A percentile compares a stretch with the other conserved stretches of the same genome.
Conservation (phyloP, 805 yeast genomes). For the Clavispora santaluciae region DNA sequence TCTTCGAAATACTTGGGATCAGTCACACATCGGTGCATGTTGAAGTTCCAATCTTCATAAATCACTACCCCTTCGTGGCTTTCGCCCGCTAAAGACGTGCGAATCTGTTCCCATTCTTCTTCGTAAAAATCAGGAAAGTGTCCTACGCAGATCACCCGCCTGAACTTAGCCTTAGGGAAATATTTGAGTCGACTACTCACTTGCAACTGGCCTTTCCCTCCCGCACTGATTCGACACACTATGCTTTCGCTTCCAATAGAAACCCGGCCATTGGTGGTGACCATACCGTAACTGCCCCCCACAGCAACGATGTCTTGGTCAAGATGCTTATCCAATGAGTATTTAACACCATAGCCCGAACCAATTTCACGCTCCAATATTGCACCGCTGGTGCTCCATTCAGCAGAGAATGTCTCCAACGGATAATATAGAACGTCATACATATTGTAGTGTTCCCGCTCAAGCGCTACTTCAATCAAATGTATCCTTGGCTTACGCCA, state of each 20-base stretch:
- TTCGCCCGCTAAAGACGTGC: conserved; percentile 8
- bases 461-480: not conserved
- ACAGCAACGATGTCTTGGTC: not conserved
- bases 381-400: conserved; percentile 1
- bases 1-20: conserved; percentile 9
- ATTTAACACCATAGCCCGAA: not conserved
- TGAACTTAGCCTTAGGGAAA: conserved; percentile 12
- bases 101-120: conserved; percentile 9
- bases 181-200: conserved; percentile 13
- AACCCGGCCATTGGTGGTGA: not conserved
- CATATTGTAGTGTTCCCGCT: not conserved
- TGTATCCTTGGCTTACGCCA: not conserved
- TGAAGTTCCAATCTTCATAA: conserved; percentile 7
- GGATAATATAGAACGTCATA: not conserved
- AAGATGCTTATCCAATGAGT: not conserved
- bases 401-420: conserved; percentile 1
- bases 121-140: conserved; percentile 1
- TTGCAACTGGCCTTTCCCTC: conserved; percentile 15
- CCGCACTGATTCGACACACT: conserved; percentile 13
- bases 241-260: conserved; percentile 5
- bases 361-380: not conserved
- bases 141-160: conserved; percentile 5
- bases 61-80: conserved; percentile 11
- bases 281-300: not conserved
- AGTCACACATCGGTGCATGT: conserved; percentile 15